Base-by-base conservation (phyloP, 208 protist genomes). In the Acanthamoeba lenticulata region DNA sequence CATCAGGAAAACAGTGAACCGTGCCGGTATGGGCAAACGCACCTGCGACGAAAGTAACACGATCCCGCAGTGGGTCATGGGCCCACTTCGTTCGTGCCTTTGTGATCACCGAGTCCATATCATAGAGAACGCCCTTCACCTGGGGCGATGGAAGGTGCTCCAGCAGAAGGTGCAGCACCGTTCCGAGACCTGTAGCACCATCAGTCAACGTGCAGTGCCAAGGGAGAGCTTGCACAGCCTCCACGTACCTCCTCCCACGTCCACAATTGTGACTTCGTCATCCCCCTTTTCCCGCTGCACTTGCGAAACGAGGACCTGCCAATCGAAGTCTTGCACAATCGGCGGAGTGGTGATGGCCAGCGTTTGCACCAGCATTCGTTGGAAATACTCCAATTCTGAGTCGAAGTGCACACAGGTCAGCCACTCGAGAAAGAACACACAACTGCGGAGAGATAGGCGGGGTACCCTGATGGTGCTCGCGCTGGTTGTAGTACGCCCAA, bases 281-380 rank as follows among this genome's bases (percentile, higher is more conserved):
- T 32, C 40, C 5, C 77, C 45, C 38, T 47, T 86, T 32, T 47
- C 44, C 4, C 49, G 60, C 34, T 93, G 60, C 19, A 57, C 34
- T 3, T 13, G 5, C 21, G 24, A 15, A 2, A 93, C 89, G 42
- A 83, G 65, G 11, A 24, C 13, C 0, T 19, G 11, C 89, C 89
- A 93, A 19, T 93, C 47, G 38, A 93, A 93, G 65, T 93, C 89
- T n/a, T 45, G 21, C 11, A 81, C 44, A 27, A 93, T 49, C 15
- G 89, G 89, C 1, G 89, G 89, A 1, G 77, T 86, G 44, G 77
- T 86, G 44, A 86, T 29, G 77, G 77, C 21, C 24, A 86, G 77
- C 1, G 77, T 86, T 32, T 86, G 44, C 29, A 57, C 34, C 44
- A 86, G 45, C 77, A 86, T 86, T 11, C 5, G 11, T 29, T 86